Evolutionary conservation across 116 monocot species (phyloP).

Genomic region (Trichopus zeylanicus): DNA sequence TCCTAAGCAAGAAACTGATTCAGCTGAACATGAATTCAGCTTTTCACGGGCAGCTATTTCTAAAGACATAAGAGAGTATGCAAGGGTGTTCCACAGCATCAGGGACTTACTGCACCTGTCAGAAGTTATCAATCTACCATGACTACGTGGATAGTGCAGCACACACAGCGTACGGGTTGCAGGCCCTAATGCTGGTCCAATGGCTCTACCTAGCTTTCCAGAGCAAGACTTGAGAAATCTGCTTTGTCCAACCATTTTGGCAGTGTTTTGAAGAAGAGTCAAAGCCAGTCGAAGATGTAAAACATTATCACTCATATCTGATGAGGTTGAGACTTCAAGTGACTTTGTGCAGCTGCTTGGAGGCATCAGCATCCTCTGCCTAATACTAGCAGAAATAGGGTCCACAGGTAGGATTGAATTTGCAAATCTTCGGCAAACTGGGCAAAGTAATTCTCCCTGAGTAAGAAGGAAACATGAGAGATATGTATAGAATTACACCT

Average conservation of each 20-base stretch:
- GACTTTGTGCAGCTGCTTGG: constrained; percentile 1
- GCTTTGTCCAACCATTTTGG: constrained; percentile 36
- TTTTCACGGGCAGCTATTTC: constrained; percentile 84
- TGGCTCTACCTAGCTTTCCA: constrained; percentile 22
- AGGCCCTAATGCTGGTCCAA: constrained; percentile 41
- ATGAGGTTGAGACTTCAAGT: constrained; percentile 4
- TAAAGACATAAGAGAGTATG: constrained; percentile 62
- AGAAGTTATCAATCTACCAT: constrained; percentile 23
- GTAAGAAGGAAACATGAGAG: not conserved
- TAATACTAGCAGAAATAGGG: constrained; percentile 17
- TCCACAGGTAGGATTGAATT: constrained; percentile 71
- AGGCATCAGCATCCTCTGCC: not conserved
- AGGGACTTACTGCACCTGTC: constrained; percentile 45
- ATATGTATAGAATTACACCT: not conserved
- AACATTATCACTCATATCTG: constrained; percentile 5
- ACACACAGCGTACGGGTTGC: constrained; percentile 35
- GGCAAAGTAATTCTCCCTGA: constrained; percentile 94
- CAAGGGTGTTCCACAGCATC: constrained; percentile 77
- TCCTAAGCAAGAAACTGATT: constrained; percentile 22
- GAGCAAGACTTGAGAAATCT: constrained; percentile 30
- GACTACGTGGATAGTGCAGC: constrained; percentile 45
- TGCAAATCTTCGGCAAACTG: constrained; percentile 86
- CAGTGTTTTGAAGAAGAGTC: constrained; percentile 54
- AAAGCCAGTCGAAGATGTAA: constrained; percentile 41
- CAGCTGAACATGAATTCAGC: constrained; percentile 12